A percentile compares a stretch with the other conserved stretches of the same genome.
Evolutionary conservation across 495 filamentous ascomycete genomes (phyloP).

Genomic region (Bombardia bombarda): DNA sequence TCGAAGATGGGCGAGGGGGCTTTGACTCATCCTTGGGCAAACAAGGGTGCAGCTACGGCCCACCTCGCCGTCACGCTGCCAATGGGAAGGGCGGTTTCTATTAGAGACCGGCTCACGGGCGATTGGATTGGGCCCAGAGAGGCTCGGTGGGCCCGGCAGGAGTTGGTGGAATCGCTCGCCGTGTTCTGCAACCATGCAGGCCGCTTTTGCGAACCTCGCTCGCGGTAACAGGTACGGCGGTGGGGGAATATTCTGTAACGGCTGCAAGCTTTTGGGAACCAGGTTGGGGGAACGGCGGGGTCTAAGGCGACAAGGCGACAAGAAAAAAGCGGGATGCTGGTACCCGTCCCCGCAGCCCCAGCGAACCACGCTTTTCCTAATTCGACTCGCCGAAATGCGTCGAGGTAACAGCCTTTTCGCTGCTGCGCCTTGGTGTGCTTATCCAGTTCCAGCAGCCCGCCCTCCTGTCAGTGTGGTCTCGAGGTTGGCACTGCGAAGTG

Average conservation of each 20-base stretch:
- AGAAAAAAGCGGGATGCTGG: conserved; percentile 5
- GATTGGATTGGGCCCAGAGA: too few species aligned
- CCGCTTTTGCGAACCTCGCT: conserved; percentile 1
- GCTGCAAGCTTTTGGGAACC: background rate
- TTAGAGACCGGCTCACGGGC: too few species aligned
- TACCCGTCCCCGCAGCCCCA: conserved; percentile 3
- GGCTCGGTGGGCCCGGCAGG: background rate
- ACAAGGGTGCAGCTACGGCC: too few species aligned
- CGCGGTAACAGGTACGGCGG: conserved; percentile 12
- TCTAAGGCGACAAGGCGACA: too few species aligned
- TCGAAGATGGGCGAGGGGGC: too few species aligned
- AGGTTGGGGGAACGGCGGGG: background rate
- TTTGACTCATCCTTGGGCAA: too few species aligned
- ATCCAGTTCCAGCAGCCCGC: conserved; percentile 1
- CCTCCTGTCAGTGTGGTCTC: background rate
- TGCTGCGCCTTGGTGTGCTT: conserved; percentile 23
- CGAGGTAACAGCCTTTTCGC: conserved; percentile 11
- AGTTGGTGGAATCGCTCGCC: conserved; percentile 16
- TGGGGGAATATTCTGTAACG: conserved; percentile 14
- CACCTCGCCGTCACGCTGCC: too few species aligned
- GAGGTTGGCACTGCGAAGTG: conserved; percentile 16
- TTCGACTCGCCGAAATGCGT: conserved; percentile 26
- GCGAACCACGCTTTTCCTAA: conserved; percentile 14
- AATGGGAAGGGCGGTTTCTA: too few species aligned
- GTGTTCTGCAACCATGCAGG: conserved; percentile 24